Evolutionary conservation across 164 flowering plant genomes (phyloP).

Genomic region (Litsea cubeba): DNA sequence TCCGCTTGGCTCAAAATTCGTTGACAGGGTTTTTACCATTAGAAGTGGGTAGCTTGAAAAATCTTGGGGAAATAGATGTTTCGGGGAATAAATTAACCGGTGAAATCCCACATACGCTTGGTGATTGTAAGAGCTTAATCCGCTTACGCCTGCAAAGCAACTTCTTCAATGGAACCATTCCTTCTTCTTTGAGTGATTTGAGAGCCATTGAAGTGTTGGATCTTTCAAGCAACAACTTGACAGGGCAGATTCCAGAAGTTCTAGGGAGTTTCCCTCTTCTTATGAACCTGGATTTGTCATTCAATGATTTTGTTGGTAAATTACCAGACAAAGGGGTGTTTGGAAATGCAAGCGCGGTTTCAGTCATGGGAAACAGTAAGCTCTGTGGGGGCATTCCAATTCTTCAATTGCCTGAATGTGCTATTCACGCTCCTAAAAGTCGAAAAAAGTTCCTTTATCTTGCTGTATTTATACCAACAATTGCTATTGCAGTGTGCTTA

Average conservation of each 20-base stretch:
- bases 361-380: slow-evolving; percentile 7
- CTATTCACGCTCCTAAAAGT: neutral
- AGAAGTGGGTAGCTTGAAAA: slow-evolving; percentile 25
- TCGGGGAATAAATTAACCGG: neutral
- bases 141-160: neutral
- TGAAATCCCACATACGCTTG: slow-evolving; percentile 1
- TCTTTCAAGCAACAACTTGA: slow-evolving; percentile 6
- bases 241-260: neutral
- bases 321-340: slow-evolving; percentile 7
- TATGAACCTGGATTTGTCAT: slow-evolving; percentile 1
- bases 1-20: slow-evolving; percentile 23
- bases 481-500: neutral
- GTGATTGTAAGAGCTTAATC: slow-evolving; percentile 4
- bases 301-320: slow-evolving; percentile 4
- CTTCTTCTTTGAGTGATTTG: neutral
- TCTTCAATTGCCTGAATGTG: neutral
- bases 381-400: slow-evolving; percentile 15
- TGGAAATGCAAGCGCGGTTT: slow-evolving; percentile 5
- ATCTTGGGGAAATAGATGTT: slow-evolving; percentile 8
- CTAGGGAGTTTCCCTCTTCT: neutral
- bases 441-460: neutral
- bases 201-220: slow-evolving; percentile 2
- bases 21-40: slow-evolving; percentile 31
- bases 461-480: neutral
- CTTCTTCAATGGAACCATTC: slow-evolving; percentile 8